Evolutionary conservation across 1,139 yeast genomes (phyloP), one percentile per base, ranked within the genome.

Genomic region (Saccharomyces hybrid): DNA sequence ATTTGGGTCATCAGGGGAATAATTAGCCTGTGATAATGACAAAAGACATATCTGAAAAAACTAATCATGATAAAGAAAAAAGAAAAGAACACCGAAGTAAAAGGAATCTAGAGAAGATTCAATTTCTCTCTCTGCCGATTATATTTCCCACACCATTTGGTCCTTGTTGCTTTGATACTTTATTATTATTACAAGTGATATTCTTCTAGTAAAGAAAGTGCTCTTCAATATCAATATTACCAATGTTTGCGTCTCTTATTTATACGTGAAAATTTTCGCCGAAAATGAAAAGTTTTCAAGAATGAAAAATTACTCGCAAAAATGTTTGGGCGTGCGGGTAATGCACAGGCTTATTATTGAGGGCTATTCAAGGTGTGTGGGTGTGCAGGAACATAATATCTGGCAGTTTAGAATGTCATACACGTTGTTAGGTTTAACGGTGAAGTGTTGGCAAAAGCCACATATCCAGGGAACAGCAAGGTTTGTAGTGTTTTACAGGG

Each of bases 1-100:
- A 57, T 59, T 61, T 59, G 61, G 65, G 70, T 67, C 70, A 67
- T 67, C 70, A 67, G 63, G 58, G 70, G 68, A 57, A 59, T 55
- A 52, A 51, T 38, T 38, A 38, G 42, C 42, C 42, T 38, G 42
- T 38, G 42, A 38, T 38, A 38, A 38, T 16, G 42, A 38, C 42
- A 16, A 38, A 38, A 38, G 42, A 16, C 42, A 38, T 38, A 38
- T 38, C 42, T 38, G 23, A 38, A 16, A 16, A 38, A 38, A 38
- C 42, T 38, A 38, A 38, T 38, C 42, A 11, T 38, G 42, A 38
- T 38, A 38, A 38, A 38, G 42, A 38, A 38, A 8, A 14, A 38
- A 20, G 23, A 20, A 3, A 16, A 8, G 9, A 38, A 16, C 6
- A 38, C 5, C 13, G 42, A 38, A 3, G 11, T 20, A 20, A 38